Conservation (phyloP, 352 stramenopile species). For the Globisporangium polare region DNA sequence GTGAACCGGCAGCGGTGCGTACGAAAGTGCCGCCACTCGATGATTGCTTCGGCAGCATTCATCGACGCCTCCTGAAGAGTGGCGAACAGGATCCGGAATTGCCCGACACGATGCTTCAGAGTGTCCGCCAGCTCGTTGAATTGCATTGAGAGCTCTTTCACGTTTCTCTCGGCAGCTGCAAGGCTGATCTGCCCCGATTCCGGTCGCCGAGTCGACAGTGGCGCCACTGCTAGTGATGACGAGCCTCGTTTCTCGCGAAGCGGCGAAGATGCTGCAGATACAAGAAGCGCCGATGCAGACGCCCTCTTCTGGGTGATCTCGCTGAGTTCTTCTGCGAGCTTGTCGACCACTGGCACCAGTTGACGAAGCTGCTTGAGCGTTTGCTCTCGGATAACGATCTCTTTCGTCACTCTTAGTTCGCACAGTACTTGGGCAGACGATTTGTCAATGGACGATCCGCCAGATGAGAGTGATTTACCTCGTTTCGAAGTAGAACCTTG, state of each 20-base stretch:
- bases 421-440: slow-evolving; percentile 39
- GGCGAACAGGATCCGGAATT: slow-evolving; percentile 27
- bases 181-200: slow-evolving; percentile 8
- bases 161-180: slow-evolving; percentile 3
- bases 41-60: slow-evolving; percentile 34
- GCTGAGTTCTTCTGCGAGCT: slow-evolving; percentile 27
- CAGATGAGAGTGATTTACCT: neutral
- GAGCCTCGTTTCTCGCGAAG: slow-evolving; percentile 10
- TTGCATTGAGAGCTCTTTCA: slow-evolving; percentile 10
- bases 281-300: slow-evolving; percentile 9
- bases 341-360: slow-evolving; percentile 18
- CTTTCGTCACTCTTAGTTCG: slow-evolving; percentile 48
- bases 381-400: slow-evolving; percentile 59
- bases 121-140: slow-evolving; percentile 21
- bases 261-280: neutral
- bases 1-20: slow-evolving; percentile 23
- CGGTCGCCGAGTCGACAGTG: slow-evolving; percentile 6
- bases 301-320: slow-evolving; percentile 22
- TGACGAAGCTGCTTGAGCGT: slow-evolving; percentile 42
- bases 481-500: neutral
- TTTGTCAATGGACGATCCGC: slow-evolving; percentile 12
- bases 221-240: slow-evolving; percentile 8
- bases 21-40: slow-evolving; percentile 36
- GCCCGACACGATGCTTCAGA: slow-evolving; percentile 22
- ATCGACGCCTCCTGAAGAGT: slow-evolving; percentile 31